Percentiles rank a stretch among this genome's conserved stretches.
Conservation (phyloP, 139 green algal genomes). For the Volvox reticuliferus region DNA sequence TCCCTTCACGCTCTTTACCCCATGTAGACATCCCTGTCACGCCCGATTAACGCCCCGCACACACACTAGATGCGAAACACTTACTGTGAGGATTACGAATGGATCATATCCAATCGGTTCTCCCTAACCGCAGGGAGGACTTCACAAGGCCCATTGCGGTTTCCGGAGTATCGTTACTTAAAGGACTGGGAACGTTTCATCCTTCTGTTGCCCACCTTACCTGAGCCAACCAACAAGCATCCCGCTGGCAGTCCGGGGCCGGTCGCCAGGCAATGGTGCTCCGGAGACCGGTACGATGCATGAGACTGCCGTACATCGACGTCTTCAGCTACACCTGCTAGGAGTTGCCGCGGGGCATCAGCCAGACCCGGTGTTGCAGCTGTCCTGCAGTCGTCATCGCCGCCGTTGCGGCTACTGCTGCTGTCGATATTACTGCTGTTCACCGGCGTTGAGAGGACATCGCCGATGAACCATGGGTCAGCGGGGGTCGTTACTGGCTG, state of each 20-base stretch:
- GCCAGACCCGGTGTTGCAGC: no score
- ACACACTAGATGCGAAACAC: no score
- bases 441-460: neutral
- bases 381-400: no score
- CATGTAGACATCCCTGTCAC: no score
- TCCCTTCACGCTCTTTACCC: no score
- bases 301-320: neutral
- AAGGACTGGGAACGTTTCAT: no score
- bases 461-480: conserved; percentile 1
- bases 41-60: no score
- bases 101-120: no score
- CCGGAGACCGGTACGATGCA: neutral
- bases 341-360: neutral
- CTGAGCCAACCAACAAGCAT: conserved; percentile 3
- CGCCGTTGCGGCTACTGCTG: neutral
- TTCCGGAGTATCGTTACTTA: no score
- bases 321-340: conserved; percentile 3
- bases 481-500: neutral
- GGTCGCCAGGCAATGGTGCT: neutral
- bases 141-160: no score
- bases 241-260: conserved; percentile 9
- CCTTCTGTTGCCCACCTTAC: neutral
- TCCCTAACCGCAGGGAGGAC: no score
- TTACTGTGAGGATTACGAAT: no score
- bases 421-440: neutral